Conservation (phyloP, 306 rosid genomes). For the Prunus kanzakura region DNA sequence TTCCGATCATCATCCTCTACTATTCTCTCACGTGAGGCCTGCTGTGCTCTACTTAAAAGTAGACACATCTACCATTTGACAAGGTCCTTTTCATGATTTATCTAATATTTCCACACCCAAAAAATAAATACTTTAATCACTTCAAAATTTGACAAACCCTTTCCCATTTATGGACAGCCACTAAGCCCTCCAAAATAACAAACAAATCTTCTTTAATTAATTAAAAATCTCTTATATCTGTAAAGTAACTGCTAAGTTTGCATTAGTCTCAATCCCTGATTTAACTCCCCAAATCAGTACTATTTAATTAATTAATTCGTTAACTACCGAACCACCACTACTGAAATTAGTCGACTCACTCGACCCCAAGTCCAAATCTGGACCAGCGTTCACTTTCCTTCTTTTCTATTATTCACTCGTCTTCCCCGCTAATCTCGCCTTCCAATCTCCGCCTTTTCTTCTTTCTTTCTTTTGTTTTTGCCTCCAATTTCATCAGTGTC, state of each 20-base stretch:
- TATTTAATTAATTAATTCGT: too few species aligned
- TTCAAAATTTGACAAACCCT: too few species aligned
- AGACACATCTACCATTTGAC: not conserved
- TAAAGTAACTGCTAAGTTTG: too few species aligned
- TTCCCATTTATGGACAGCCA: not conserved
- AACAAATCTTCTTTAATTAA: too few species aligned
- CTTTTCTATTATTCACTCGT: not conserved
- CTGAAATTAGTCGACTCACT: not conserved
- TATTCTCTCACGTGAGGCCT: too few species aligned
- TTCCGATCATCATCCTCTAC: too few species aligned
- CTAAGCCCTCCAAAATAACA: not conserved
- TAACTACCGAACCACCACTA: not conserved
- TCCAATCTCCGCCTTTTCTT: not conserved
- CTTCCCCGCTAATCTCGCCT: not conserved
- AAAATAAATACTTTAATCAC: too few species aligned
- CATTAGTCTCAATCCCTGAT: too few species aligned
- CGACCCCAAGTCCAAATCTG: not conserved
- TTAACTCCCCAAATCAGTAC: too few species aligned
- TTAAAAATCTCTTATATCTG: too few species aligned
- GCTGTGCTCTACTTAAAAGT: too few species aligned
- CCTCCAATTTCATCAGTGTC: not conserved
- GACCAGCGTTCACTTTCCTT: not conserved
- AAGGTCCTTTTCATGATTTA: not conserved
- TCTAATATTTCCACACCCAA: too few species aligned
- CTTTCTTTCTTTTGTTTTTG: not conserved